These are phyloP conservation scores for Fonsecaea pugnacius DNA, from an alignment of 2,329 filamentous ascomycete genomes.

Conservation along the genomic window DNA sequence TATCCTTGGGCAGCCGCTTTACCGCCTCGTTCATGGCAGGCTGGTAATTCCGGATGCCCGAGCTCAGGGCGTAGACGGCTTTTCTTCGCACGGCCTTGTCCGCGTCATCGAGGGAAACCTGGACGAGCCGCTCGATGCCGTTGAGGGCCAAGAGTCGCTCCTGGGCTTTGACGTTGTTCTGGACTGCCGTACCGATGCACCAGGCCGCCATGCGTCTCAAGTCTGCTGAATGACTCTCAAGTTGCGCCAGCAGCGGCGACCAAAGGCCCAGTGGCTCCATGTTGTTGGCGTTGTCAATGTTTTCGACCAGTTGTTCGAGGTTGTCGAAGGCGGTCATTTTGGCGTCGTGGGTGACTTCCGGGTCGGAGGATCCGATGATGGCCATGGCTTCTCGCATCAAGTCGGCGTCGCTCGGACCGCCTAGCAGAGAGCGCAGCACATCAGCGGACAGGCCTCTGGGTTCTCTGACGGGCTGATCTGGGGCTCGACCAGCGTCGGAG, in stretches of 20 bases:
- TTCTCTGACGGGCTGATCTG: constrained; percentile 36
- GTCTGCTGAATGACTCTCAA: constrained; percentile 71
- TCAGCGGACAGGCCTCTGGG: constrained; percentile 66
- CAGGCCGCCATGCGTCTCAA: constrained; percentile 86
- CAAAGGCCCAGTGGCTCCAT: constrained; percentile 78
- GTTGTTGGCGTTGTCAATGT: constrained; percentile 96
- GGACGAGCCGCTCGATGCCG: constrained; percentile 71
- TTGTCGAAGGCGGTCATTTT: constrained; percentile 90
- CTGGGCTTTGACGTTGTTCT: constrained; percentile 89
- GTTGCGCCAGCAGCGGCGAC: constrained; percentile 73
- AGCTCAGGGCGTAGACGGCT: constrained; percentile 86
- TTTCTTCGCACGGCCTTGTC: constrained; percentile 74
- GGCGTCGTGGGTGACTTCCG: constrained; percentile 71
- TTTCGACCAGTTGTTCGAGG: constrained; percentile 89
- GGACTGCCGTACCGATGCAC: constrained; percentile 91
- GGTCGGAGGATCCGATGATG: constrained; percentile 66
- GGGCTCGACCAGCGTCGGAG: constrained; percentile 44
- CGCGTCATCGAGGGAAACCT: constrained; percentile 65
- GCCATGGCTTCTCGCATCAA: constrained; percentile 86
- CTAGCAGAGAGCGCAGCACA: constrained; percentile 73
- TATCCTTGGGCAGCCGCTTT: constrained; percentile 67
- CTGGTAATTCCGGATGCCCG: constrained; percentile 85
- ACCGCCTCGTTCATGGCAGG: constrained; percentile 69
- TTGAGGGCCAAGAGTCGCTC: constrained; percentile 68
- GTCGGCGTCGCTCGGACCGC: constrained; percentile 86